Conservation (phyloP, 1,284 basidiomycete genomes). For the Cutaneotrichosporon sp. region DNA sequence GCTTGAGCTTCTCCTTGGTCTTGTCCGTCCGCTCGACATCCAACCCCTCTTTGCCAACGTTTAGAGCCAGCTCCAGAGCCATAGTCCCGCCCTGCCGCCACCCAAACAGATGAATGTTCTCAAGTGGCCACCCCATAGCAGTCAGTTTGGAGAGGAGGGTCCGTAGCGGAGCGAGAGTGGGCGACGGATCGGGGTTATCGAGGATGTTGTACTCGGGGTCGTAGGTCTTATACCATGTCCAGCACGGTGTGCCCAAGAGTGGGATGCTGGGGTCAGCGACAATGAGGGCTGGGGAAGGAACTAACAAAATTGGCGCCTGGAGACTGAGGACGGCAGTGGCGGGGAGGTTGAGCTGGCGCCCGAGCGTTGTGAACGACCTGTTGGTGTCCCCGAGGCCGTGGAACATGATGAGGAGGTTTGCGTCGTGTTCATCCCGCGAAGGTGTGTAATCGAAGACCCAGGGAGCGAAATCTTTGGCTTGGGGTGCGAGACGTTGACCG, state of each 20-base stretch:
- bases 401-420: slow-evolving; percentile 77
- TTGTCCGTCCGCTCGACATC: neutral
- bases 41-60: slow-evolving; percentile 17
- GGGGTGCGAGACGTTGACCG: slow-evolving; percentile 14
- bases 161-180: slow-evolving; percentile 53
- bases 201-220: slow-evolving; percentile 70
- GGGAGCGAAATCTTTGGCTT: slow-evolving; percentile 25
- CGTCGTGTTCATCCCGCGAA: slow-evolving; percentile 66
- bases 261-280: slow-evolving; percentile 59
- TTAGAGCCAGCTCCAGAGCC: slow-evolving; percentile 62
- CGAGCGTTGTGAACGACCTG: slow-evolving; percentile 67
- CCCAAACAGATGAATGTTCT: slow-evolving; percentile 76
- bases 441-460: slow-evolving; percentile 39
- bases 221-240: slow-evolving; percentile 85
- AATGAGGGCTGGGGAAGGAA: neutral
- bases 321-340: slow-evolving; percentile 78
- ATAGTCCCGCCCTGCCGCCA: slow-evolving; percentile 84
- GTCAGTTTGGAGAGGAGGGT: slow-evolving; percentile 59
- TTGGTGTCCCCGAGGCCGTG: slow-evolving; percentile 86
- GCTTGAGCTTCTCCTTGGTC: neutral
- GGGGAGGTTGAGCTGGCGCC: slow-evolving; percentile 67
- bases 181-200: slow-evolving; percentile 63
- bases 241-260: slow-evolving; percentile 67
- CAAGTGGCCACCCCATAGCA: slow-evolving; percentile 56
- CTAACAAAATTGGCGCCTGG: slow-evolving; percentile 68